Evolutionary conservation across 2,329 filamentous ascomycete species (phyloP).

Genomic region (Hymenoscyphus occultus): DNA sequence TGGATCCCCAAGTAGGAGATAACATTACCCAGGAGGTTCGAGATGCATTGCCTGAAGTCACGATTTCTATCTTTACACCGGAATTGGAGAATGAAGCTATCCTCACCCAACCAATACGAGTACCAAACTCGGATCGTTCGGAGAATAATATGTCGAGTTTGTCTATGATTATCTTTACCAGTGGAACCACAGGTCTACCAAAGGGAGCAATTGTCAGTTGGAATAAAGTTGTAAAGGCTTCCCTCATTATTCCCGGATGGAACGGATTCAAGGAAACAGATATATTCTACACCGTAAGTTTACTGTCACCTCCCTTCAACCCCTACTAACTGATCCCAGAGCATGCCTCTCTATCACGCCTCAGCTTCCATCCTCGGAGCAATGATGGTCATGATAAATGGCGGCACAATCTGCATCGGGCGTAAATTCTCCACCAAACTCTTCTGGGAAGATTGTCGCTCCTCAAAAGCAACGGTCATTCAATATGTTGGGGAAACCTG

Average conservation of each 20-base stretch:
- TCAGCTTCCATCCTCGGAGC: conserved; percentile 73
- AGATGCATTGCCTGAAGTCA: conserved; percentile 47
- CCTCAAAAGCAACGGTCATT: conserved; percentile 67
- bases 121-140: conserved; percentile 54
- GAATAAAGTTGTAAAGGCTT: conserved; percentile 58
- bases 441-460: conserved; percentile 76
- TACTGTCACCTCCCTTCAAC: neutral
- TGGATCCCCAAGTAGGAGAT: conserved; percentile 59
- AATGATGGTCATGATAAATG: conserved; percentile 54
- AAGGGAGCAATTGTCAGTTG: conserved; percentile 77
- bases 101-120: conserved; percentile 51
- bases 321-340: conserved; percentile 45
- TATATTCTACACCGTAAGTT: conserved; percentile 68
- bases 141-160: conserved; percentile 53
- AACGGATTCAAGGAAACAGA: conserved; percentile 60
- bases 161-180: conserved; percentile 78
- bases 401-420: conserved; percentile 67
- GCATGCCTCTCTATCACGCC: conserved; percentile 87
- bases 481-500: conserved; percentile 90
- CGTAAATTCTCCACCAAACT: conserved; percentile 73
- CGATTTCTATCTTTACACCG: conserved; percentile 60
- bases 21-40: conserved; percentile 58
- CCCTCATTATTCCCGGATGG: conserved; percentile 52
- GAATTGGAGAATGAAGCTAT: conserved; percentile 55
- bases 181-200: conserved; percentile 79